Evolutionary conservation across 805 yeast genomes (phyloP).

Genomic region (Teunomyces funiuensis): DNA sequence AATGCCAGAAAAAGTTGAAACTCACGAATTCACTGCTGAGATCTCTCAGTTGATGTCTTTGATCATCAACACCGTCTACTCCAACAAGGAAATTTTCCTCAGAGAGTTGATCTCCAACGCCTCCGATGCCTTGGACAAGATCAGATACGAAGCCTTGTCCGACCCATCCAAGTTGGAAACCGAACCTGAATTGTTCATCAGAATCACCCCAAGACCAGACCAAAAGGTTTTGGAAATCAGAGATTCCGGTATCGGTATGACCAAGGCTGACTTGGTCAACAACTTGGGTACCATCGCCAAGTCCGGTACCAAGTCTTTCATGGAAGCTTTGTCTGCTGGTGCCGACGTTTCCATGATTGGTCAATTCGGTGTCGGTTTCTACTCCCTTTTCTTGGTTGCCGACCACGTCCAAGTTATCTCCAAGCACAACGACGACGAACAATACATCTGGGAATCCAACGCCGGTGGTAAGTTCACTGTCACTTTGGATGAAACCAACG

Average conservation of each 20-base stretch:
- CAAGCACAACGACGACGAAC: slow-evolving; percentile 98
- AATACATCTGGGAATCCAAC: slow-evolving; percentile 99
- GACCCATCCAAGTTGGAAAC: slow-evolving; percentile 90
- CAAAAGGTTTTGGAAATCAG: slow-evolving; percentile 92
- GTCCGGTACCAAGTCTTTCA: slow-evolving; percentile 98
- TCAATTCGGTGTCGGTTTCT: slow-evolving; percentile 99
- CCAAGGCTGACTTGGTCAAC: slow-evolving; percentile 98
- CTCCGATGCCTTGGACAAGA: slow-evolving; percentile 98
- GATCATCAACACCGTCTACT: slow-evolving; percentile 99
- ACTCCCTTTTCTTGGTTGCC: slow-evolving; percentile 98
- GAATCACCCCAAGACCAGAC: slow-evolving; percentile 97
- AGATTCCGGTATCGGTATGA: slow-evolving; percentile 99
- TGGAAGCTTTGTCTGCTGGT: slow-evolving; percentile 99
- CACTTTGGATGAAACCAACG: slow-evolving; percentile 83
- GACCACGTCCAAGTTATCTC: slow-evolving; percentile 98
- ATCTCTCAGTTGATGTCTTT: slow-evolving; percentile 99
- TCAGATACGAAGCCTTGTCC: slow-evolving; percentile 92
- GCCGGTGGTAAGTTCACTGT: slow-evolving; percentile 99
- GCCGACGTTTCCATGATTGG: slow-evolving; percentile 99
- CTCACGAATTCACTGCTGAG: slow-evolving; percentile 99
- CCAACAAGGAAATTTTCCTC: slow-evolving; percentile 97
- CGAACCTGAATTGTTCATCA: slow-evolving; percentile 94
- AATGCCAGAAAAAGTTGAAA: slow-evolving; percentile 51
- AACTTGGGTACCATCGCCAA: slow-evolving; percentile 99
- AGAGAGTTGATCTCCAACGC: slow-evolving; percentile 99